These are phyloP conservation scores for Floccularia luteovirens DNA, from an alignment of 768 basidiomycete species.

Conservation along the genomic window DNA sequence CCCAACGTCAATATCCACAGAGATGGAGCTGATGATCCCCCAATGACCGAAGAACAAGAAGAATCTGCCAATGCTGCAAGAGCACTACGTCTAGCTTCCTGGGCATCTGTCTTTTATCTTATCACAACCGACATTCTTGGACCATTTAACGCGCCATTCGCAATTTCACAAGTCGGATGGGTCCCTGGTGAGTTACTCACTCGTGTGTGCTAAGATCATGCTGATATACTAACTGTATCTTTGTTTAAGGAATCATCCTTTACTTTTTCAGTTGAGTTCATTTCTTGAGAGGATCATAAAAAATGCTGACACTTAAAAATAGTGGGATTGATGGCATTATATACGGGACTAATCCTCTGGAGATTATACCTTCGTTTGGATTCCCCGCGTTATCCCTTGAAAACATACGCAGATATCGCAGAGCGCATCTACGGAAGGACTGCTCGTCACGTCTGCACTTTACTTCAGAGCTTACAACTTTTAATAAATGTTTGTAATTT, in stretches of 20 bases:
- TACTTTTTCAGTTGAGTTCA: slow-evolving; percentile 31
- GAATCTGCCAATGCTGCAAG: slow-evolving; percentile 32
- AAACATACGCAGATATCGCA: slow-evolving; percentile 48
- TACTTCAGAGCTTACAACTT: slow-evolving; percentile 51
- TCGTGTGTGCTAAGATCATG: slow-evolving; percentile 4
- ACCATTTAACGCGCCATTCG: slow-evolving; percentile 51
- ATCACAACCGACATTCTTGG: slow-evolving; percentile 60
- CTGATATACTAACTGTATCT: not conserved
- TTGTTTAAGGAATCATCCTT: slow-evolving; percentile 22
- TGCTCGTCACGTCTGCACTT: slow-evolving; percentile 35
- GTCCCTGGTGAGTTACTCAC: slow-evolving; percentile 39
- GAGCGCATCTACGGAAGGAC: slow-evolving; percentile 45
- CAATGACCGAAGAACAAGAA: slow-evolving; percentile 17
- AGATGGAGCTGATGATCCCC: slow-evolving; percentile 6
- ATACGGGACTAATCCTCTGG: slow-evolving; percentile 52
- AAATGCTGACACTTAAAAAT: not conserved
- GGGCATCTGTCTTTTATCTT: slow-evolving; percentile 45
- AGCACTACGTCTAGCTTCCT: slow-evolving; percentile 40
- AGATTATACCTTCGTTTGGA: slow-evolving; percentile 48
- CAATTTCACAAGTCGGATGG: slow-evolving; percentile 57
- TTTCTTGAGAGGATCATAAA: not conserved
- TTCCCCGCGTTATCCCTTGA: slow-evolving; percentile 44
- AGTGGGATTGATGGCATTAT: slow-evolving; percentile 45
- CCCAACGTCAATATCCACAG: slow-evolving; percentile 18
- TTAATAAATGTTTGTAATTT: slow-evolving; percentile 43